Evolutionary conservation across 179 eudicot species (phyloP), one percentile per base, ranked within the genome.

Genomic region (Gypsophila paniculata): DNA sequence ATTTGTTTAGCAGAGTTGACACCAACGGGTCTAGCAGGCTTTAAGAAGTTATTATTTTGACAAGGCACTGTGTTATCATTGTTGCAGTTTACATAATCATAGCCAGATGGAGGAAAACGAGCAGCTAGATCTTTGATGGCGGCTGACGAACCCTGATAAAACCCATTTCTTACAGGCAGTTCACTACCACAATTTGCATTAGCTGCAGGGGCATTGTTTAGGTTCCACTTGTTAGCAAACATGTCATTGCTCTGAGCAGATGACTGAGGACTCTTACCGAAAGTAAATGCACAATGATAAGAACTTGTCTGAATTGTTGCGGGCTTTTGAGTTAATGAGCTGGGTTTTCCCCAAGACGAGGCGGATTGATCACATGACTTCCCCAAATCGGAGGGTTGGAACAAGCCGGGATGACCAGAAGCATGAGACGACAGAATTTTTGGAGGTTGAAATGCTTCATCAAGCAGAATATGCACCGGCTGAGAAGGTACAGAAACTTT

Each of bases 81-180:
- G 77, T 77, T 74, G 74, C 73, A 46, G 48, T 80, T 84, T 55
- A 61, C 82, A 79, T 78, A 66, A 78, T 85, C 88, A 65, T 75
- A 74, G 29, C 84, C 84, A 58, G 44, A 70, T 10, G 76, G 74
- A 32, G 84, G 80, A 55, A 84, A 75, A 48, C n/a, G 71, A 67
- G 64, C 39, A 4, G 79, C 75, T 15, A 53, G 54, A 5, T 80
- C 86, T 61, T 78, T 85, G 39, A 77, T 81, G 15, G 78, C 80
- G 68, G 86, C 76, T 12, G 90, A 78, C 17, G 89, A 84, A 60
- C 91, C 88, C 32, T 69, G 85, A 76, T 77, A 82, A 73, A 81
- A 77, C 70, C 88, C 87, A 66, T 88, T 88, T 59, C 74, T 69
- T n/a, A 55, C 65, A 39, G 83, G 76, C 10, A 73, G 66, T 23